Base-by-base conservation (phyloP, 2,329 filamentous ascomycete species). In the Aspergillus amoenus region DNA sequence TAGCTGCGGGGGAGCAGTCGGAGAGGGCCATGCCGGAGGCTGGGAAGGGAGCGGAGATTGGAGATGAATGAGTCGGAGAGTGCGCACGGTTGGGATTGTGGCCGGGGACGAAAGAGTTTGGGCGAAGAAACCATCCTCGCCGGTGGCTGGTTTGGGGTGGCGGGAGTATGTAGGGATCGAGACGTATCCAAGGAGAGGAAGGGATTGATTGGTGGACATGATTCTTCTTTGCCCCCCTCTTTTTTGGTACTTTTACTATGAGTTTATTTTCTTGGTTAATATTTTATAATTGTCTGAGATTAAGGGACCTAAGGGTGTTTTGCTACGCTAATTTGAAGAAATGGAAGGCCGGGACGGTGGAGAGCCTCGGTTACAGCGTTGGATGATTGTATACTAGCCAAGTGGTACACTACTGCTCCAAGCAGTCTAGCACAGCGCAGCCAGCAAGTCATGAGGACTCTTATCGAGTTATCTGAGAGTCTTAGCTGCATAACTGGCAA, bases 41-140 rank as follows among this genome's bases (percentile, higher is more conserved):
- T 62, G 59, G 3, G 60, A 49, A 15, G 63, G 64, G 9, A 53
- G 51, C 24, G 15, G 27, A 13, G 65, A 52, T 17, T 62, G 34
- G n/a, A 53, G 45, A 40, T 71, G 64, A 4, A 12, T 52, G 44
- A 21, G 73, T 64, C 6, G 70, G 57, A 79, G 67, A 2, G 74
- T 77, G 18, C 77, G 63, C 30, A 72, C 62, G 52, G 76, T 71
- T 32, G 51, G 51, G 51, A 53, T 53, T 27, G 51, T 53, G 42
- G 32, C 40, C 7, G 42, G 21, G 32, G 51, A 53, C 7, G 42
- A 40, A 13, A 53, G 42, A 1, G 76, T 78, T 30, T 65, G 61
- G 8, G 72, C 67, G 55, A 79, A 75, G 66, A 72, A 79, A 52
- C 71, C 71, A 55, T 79, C 76, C 68, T 79, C 77, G 45, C 76